Conservation (phyloP, 2,329 filamentous ascomycete species). For the Nigrospora oryzae region DNA sequence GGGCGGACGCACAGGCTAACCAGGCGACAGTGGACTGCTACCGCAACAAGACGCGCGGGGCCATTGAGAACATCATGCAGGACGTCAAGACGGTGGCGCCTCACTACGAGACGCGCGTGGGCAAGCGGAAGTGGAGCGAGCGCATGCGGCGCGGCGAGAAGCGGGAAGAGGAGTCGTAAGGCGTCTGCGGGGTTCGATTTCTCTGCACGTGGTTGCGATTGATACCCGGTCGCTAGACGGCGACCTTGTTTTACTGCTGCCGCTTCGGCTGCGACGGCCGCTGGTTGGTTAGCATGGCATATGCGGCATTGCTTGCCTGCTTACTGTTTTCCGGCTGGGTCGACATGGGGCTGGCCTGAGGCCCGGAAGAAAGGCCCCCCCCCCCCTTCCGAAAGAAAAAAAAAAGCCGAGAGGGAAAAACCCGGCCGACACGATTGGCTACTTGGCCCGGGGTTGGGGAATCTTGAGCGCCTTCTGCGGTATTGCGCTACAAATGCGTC, state of each 20-base stretch:
- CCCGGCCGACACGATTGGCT: no score
- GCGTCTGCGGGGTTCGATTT: background rate
- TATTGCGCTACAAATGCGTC: no score
- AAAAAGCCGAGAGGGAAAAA: no score
- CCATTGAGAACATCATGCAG: conserved; percentile 70
- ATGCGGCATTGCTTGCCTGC: no score
- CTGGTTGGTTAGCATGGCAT: no score
- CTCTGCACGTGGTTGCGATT: background rate
- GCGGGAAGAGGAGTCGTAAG: conserved; percentile 18
- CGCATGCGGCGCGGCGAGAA: conserved; percentile 33
- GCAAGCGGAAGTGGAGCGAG: conserved; percentile 70
- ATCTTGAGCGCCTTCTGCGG: no score
- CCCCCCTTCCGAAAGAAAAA: no score
- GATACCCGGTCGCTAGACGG: background rate
- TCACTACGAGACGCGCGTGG: conserved; percentile 82
- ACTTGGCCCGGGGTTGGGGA: no score
- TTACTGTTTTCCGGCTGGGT: no score
- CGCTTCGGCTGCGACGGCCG: no score
- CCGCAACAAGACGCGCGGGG: conserved; percentile 68
- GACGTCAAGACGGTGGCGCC: conserved; percentile 66
- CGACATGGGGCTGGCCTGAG: no score
- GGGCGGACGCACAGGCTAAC: background rate
- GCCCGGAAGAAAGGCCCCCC: no score
- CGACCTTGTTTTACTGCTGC: background rate
- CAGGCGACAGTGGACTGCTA: conserved; percentile 63